Evolutionary conservation across 441 rosid species (phyloP).

Genomic region (Manihot esculenta): DNA sequence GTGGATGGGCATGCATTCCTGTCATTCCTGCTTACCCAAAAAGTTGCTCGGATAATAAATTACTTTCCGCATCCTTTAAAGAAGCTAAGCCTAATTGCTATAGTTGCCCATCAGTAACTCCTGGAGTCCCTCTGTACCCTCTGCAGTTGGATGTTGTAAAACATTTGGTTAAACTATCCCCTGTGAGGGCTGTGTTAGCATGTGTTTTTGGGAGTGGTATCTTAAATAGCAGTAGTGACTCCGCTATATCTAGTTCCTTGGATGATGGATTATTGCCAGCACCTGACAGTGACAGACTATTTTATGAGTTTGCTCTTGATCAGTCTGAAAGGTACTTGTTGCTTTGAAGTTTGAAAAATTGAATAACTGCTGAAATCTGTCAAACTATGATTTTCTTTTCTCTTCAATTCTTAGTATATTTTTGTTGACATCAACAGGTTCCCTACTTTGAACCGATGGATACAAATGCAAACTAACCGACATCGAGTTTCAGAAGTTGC

Average conservation of each 20-base stretch:
- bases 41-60: constrained; percentile 63
- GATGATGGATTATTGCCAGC: constrained; percentile 60
- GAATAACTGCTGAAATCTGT: constrained; percentile 14
- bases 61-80: constrained; percentile 64
- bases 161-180: constrained; percentile 94
- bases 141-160: constrained; percentile 89
- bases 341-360: constrained; percentile 18
- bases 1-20: constrained; percentile 99
- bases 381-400: constrained; percentile 20
- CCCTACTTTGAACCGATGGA: constrained; percentile 98
- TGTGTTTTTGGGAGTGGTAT: constrained; percentile 98
- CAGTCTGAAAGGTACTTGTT: constrained; percentile 99
- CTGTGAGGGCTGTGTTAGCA: constrained; percentile 93
- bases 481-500: constrained; percentile 96
- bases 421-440: constrained; percentile 49
- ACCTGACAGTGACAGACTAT: constrained; percentile 77
- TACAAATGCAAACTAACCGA: constrained; percentile 96
- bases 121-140: constrained; percentile 87
- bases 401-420: constrained; percentile 23
- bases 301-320: constrained; percentile 98
- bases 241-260: constrained; percentile 71
- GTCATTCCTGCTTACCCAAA: constrained; percentile 55
- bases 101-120: constrained; percentile 63
- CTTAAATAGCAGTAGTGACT: constrained; percentile 68
- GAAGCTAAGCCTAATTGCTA: constrained; percentile 78